These are phyloP conservation scores for Dunaliella primolecta DNA, from an alignment of 139 green algal genomes.

Conservation along the genomic window DNA sequence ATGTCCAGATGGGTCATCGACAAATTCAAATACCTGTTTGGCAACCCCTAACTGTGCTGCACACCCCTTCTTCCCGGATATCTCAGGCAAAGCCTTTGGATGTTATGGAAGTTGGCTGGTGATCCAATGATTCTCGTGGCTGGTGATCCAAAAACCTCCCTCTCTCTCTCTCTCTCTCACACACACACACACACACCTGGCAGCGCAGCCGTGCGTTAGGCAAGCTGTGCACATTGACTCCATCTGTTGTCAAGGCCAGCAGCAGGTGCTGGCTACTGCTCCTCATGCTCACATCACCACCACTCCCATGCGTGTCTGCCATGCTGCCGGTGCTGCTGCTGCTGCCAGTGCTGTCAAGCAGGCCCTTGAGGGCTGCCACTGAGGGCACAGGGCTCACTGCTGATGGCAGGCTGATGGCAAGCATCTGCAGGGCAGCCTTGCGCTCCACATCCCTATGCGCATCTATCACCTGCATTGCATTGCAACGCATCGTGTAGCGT, in stretches of 20 bases:
- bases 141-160: too few relatives aligned
- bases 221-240: constrained; percentile 25
- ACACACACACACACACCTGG: too few relatives aligned
- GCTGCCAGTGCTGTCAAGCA: neutral
- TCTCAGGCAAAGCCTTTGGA: too few relatives aligned
- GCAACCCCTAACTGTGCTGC: too few relatives aligned
- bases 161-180: too few relatives aligned
- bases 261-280: constrained; percentile 5
- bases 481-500: too few relatives aligned
- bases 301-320: neutral
- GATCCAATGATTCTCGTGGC: too few relatives aligned
- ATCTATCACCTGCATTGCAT: constrained; percentile 13
- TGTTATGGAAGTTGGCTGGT: too few relatives aligned
- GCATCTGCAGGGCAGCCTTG: constrained; percentile 36
- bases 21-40: too few relatives aligned
- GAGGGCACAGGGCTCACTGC: neutral
- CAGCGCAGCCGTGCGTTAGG: constrained; percentile 24
- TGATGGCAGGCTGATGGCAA: neutral
- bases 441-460: constrained; percentile 25
- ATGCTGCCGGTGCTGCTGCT: neutral
- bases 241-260: constrained; percentile 20
- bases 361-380: neutral
- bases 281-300: neutral
- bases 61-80: too few relatives aligned
- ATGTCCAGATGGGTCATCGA: too few relatives aligned